Evolutionary conservation across 768 basidiomycete genomes (phyloP), one percentile per base, ranked within the genome.

Genomic region (Russula olivacea): DNA sequence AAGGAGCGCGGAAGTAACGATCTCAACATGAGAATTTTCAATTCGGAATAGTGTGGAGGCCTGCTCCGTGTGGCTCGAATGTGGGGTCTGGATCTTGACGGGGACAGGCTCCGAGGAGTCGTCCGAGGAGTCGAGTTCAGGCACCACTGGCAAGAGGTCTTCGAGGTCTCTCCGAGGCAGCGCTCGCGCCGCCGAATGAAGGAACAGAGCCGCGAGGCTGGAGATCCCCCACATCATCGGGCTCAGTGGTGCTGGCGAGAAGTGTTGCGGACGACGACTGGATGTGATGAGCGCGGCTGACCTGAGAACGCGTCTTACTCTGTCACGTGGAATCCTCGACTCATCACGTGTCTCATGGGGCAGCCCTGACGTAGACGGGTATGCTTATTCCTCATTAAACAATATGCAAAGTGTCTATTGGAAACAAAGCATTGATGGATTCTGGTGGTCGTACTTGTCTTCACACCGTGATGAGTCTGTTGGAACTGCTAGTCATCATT

Each of bases 21-120:
- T 40, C 40, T 56, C 63, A 17, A 51, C 11, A 32, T 5, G 58
- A 56, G 40, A 40, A 7, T 40, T 40, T 28, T 56, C 63, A 21
- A 56, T 19, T 23, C 5, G 58, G 51, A 25, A 45, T 45, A 36
- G 34, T 23, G 61, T 59, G 65, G 58, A 66, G 65, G 32, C 65
- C 62, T 55, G 65, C 65, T 66, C 65, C 65, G 52, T 59, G 7
- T 51, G 58, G 21, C 45, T 47, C 45, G 21, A 47, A 23, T 59
- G 58, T 59, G 34, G 48, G 15, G 57, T 21, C 21, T 55, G 41
- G 36, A 32, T 43, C 23, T 45, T 28, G 51, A 41, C 9, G 14
- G 55, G 32, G 21, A 43, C 40, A 5, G 61, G 65, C 9, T 48
- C 52, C 17, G 50, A 57, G 28, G 50, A 57, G 28, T 64, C 6